These are phyloP conservation scores for Gloeostereum incarnatum DNA, from an alignment of 768 basidiomycete genomes.

Conservation along the genomic window DNA sequence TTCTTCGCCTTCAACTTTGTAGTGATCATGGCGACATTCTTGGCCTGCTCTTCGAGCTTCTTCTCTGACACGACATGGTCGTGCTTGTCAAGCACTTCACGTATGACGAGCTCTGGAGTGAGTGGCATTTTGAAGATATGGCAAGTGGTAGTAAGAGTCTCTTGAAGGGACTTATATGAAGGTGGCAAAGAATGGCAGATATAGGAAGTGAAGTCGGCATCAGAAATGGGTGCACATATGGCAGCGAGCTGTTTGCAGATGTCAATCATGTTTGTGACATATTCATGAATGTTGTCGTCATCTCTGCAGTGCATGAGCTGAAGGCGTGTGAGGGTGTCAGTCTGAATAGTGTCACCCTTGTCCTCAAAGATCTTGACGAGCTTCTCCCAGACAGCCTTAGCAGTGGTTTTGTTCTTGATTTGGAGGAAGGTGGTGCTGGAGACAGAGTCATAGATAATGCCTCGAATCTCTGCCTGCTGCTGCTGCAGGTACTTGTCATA, in stretches of 20 bases:
- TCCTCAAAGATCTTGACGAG: conserved; percentile 13
- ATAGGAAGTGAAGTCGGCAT: conserved; percentile 3
- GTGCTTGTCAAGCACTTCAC: background rate
- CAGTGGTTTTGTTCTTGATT: conserved; percentile 13
- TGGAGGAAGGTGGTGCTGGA: conserved; percentile 12
- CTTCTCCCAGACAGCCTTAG: conserved; percentile 13
- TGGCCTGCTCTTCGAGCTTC: too few species aligned
- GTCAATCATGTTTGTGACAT: conserved; percentile 5
- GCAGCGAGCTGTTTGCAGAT: conserved; percentile 5
- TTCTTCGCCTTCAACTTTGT: too few species aligned
- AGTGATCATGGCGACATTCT: too few species aligned
- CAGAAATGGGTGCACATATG: background rate
- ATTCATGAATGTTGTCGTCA: conserved; percentile 4
- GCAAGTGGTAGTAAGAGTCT: background rate
- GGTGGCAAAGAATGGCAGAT: conserved; percentile 6
- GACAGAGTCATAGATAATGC: conserved; percentile 17
- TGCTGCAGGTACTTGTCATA: conserved; percentile 14
- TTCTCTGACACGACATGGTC: too few species aligned
- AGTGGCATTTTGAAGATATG: background rate
- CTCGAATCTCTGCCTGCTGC: conserved; percentile 15
- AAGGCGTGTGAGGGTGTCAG: conserved; percentile 13
- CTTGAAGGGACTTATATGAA: background rate
- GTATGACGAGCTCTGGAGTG: background rate
- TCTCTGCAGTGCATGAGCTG: conserved; percentile 11
- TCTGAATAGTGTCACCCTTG: conserved; percentile 12